A percentile compares a stretch with the other conserved stretches of the same genome.
These are phyloP conservation scores for Proteromonas lacertae DNA, from an alignment of 352 stramenopile species.

Conservation along the genomic window DNA sequence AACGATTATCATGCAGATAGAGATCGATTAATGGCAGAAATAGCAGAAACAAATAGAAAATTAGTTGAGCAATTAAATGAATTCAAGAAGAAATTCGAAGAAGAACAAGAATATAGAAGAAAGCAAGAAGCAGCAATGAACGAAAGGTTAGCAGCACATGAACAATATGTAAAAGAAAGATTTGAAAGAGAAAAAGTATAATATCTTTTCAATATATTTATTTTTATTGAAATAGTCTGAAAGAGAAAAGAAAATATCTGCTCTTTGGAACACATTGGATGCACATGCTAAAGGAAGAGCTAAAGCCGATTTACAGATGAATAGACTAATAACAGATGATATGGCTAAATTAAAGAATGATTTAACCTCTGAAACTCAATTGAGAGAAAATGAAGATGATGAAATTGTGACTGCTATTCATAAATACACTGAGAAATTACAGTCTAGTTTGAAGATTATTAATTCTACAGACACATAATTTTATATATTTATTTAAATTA, in stretches of 20 bases:
- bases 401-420: constrained; percentile 5
- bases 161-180: not conserved
- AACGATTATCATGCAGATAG: not conserved
- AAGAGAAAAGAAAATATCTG: constrained; percentile 4
- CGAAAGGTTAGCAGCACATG: constrained; percentile 1
- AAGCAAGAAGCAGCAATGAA: too few species aligned
- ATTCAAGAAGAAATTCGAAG: too few species aligned
- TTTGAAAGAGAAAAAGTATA: constrained; percentile 3
- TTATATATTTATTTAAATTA: too few species aligned
- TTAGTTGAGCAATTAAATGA: too few species aligned
- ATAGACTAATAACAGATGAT: too few species aligned
- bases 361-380: not conserved
- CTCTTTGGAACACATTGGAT: too few species aligned
- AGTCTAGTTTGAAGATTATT: constrained; percentile 6
- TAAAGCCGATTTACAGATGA: constrained; percentile 1
- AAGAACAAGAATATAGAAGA: too few species aligned
- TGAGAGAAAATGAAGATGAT: constrained; percentile 6
- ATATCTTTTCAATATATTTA: constrained; percentile 1
- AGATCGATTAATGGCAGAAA: not conserved
- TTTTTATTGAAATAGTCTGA: not conserved
- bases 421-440: constrained; percentile 6
- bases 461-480: constrained; percentile 7
- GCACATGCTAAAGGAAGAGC: constrained; percentile 1
- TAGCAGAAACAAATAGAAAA: too few species aligned
- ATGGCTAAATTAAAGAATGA: not conserved